Evolutionary conservation across 129 eudicot species (phyloP).

Genomic region (Apium graveolens): DNA sequence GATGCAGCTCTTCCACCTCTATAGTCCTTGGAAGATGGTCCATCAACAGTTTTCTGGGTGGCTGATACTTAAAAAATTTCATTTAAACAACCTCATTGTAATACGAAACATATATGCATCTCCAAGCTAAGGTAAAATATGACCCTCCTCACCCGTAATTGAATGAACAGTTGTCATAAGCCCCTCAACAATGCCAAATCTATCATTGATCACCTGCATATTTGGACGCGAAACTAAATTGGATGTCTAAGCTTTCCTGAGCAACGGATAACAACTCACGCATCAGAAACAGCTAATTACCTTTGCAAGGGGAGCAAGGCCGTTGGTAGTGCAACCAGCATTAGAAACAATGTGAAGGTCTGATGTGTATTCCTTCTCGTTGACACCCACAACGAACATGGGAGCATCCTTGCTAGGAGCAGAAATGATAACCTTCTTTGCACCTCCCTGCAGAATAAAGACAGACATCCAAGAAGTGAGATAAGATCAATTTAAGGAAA

Average conservation of each 20-base stretch:
- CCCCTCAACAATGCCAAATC: constrained; percentile 67
- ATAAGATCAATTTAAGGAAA: background rate
- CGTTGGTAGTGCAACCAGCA: constrained; percentile 66
- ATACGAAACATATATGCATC: too few species aligned
- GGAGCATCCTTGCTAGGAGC: constrained; percentile 76
- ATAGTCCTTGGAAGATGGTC: constrained; percentile 68
- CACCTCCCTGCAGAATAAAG: constrained; percentile 42
- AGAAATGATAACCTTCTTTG: constrained; percentile 61
- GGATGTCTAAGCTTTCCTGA: background rate
- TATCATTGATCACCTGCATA: constrained; percentile 51
- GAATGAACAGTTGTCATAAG: constrained; percentile 74
- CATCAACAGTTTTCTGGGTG: constrained; percentile 68
- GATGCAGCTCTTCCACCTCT: constrained; percentile 78
- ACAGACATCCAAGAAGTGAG: background rate
- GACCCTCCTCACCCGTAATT: constrained; percentile 38
- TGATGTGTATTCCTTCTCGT: constrained; percentile 60
- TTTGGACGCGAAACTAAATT: background rate
- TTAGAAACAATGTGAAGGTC: constrained; percentile 60
- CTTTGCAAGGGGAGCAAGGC: constrained; percentile 73
- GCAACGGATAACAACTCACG: background rate
- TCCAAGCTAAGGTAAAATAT: too few species aligned
- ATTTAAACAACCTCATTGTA: background rate
- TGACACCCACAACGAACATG: constrained; percentile 71
- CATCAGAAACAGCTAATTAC: constrained; percentile 7
- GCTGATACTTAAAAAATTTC: constrained; percentile 24